These are phyloP conservation scores for Poa pratensis DNA, from an alignment of 176 grass and related monocot species.

Conservation along the genomic window DNA sequence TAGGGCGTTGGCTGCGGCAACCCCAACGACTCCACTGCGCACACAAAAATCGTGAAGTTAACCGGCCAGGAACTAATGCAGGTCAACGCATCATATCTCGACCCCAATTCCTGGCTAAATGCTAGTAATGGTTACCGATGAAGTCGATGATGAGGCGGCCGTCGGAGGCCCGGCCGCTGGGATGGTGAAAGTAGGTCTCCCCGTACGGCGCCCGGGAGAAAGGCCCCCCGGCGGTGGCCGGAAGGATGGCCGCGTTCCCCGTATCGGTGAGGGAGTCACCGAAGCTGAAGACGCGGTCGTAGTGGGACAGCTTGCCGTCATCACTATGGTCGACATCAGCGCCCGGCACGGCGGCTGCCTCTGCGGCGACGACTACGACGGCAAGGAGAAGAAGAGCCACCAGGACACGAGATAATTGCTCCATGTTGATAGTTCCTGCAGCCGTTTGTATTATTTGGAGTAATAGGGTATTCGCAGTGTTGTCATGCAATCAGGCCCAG, in stretches of 20 bases:
- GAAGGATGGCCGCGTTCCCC: slow-evolving; percentile 22
- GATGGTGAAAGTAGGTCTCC: slow-evolving; percentile 32
- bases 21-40: slow-evolving; percentile 51
- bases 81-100: background rate
- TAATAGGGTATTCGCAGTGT: background rate
- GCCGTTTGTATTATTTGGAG: background rate
- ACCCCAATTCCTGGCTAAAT: background rate
- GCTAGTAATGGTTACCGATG: slow-evolving; percentile 24
- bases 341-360: slow-evolving; percentile 1
- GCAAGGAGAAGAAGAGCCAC: slow-evolving; percentile 7
- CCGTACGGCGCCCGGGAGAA: slow-evolving; percentile 35
- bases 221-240: background rate
- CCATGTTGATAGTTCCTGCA: background rate
- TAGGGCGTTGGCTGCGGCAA: slow-evolving; percentile 52
- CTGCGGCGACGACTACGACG: background rate
- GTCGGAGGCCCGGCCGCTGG: slow-evolving; percentile 45
- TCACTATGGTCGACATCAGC: background rate
- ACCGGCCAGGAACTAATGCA: too few species aligned
- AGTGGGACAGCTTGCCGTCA: background rate
- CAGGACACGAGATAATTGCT: background rate
- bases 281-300: slow-evolving; percentile 35
- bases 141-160: slow-evolving; percentile 47
- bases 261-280: slow-evolving; percentile 42
- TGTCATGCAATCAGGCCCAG: background rate
- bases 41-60: background rate